Evolutionary conservation across 75 land plant species (phyloP), one percentile per base, ranked within the genome.

Genomic region (Sequoiadendron giganteum): DNA sequence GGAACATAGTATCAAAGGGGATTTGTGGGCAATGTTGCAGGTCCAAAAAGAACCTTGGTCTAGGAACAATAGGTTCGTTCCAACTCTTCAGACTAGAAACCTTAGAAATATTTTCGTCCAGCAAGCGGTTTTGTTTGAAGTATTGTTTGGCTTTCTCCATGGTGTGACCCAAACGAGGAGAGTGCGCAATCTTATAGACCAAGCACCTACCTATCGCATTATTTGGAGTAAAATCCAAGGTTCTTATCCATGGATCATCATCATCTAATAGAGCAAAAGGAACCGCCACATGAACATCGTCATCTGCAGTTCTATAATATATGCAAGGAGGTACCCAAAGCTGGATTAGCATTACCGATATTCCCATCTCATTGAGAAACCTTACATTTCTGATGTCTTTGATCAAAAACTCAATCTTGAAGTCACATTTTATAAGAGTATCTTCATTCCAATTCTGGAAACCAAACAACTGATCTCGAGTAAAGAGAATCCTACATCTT

Each of bases 241-340:
- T 95, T 36, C 99, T 90, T 54, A 96, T 96, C 99, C 98, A 96
- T 0, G 96, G 98, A 91, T 97, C 98, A 72, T 95, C 97, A 86
- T 97, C 98, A 89, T 97, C 98, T 54, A 94, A 89, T 86, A 96
- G 48, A 87, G 92, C 89, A 54, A 84, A 91, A 10, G 95, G 92
- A 36, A 93, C 91, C 1, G 91, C 42, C 25, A 83, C 89, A 81
- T 92, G 89, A 28, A 97, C 91, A 86, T 95, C 96, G 87, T 95
- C 99, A 89, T 93, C 96, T 10, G 96, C 95, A 15, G 96, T 97
- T 79, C 99, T 87, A 90, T 96, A 97, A 73, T 75, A 95, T 21
- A 97, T 86, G 16, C 38, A 89, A 6, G 99, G 98, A 55, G 99
- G 90, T 38, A 93, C 88, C 52, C 90, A 86, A 49, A 96, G 92